Evolutionary conservation across 352 stramenopile genomes (phyloP), one percentile per base, ranked within the genome.

Genomic region (Phytopythium aichiense): DNA sequence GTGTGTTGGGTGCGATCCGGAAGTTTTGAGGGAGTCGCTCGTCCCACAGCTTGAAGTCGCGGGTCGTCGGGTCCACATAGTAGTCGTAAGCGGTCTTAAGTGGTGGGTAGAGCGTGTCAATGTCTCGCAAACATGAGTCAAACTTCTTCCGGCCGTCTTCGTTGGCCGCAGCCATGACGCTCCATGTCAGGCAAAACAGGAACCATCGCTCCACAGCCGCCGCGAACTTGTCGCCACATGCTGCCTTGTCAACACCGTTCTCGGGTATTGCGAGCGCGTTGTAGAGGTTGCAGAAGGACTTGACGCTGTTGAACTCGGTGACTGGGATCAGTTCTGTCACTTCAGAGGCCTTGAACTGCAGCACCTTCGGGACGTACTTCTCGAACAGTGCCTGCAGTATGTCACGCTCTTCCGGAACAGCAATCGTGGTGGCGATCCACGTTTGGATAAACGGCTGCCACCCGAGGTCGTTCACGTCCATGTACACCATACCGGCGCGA

Each of bases 81-180:
- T 97, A 98, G 64, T 98, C 94, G 68, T 98, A 98, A 0, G 94
- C 80, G 12, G 88, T 98, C 63, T 96, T 93, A 2, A 94, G 75
- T 23, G 92, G 91, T 37, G 93, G 93, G 57, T 97, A 98, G 33
- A 96, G 73, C 0, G 91, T 92, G 60, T 97, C 92, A 58, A 98
- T 94, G 58, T 98, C 93, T 5, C 91, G 88, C 28, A 98, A 45
- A 45, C 84, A 98, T 53, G 88, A 81, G 60, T 94, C 86, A 22
- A 96, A 87, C 40, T 87, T 90, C 55, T 90, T 92, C 2, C 88
- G 79, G 0, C 88, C 85, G 15, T 93, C 84, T 60, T 96, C 88
- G 58, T 95, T 92, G 1, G 87, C 87, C 22, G 87, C 86, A 22
- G 81, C 88, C 66, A 94, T 81, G n/a, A 95, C 77, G 58, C 77